Percentiles rank a stretch among this genome's conserved stretches.
Conservation (phyloP, 1,284 basidiomycete species). For the Boletus mariae region DNA sequence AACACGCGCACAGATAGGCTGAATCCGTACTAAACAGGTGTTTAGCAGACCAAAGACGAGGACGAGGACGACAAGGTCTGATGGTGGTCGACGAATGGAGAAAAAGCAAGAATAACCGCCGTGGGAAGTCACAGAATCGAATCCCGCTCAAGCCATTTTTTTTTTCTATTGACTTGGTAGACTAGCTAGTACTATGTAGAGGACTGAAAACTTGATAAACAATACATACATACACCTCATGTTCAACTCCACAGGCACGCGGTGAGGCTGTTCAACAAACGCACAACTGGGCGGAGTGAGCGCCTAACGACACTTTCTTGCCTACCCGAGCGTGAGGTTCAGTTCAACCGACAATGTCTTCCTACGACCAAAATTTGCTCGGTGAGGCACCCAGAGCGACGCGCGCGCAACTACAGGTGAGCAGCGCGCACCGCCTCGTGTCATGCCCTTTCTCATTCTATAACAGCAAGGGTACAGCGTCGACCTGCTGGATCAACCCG, state of each 20-base stretch:
- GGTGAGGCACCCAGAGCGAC: slow-evolving; percentile 43
- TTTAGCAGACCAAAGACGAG: not conserved
- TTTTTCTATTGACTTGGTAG: not conserved
- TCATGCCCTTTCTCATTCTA: not conserved
- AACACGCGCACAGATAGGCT: not conserved
- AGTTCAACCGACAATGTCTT: slow-evolving; percentile 23
- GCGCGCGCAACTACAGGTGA: slow-evolving; percentile 45
- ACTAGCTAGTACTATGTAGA: too few species aligned
- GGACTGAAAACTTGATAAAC: too few species aligned
- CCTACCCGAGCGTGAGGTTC: not conserved
- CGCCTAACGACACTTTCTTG: slow-evolving; percentile 14
- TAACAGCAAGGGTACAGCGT: slow-evolving; percentile 51
- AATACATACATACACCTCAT: too few species aligned
- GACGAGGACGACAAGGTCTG: not conserved
- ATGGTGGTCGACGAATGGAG: not conserved
- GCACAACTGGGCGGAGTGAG: slow-evolving; percentile 1
- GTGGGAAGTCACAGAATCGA: slow-evolving; percentile 14
- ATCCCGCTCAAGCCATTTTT: not conserved
- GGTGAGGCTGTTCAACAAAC: not conserved
- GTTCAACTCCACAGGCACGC: not conserved
- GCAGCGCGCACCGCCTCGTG: slow-evolving; percentile 8
- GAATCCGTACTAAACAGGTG: slow-evolving; percentile 1
- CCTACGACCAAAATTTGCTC: slow-evolving; percentile 45
- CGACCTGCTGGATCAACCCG: slow-evolving; percentile 40
- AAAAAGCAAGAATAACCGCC: not conserved